phyloP scores from a whole-genome alignment of 371 early-diverging fungal species.

The Ecytonucleospora hepatopenaei region DNA sequence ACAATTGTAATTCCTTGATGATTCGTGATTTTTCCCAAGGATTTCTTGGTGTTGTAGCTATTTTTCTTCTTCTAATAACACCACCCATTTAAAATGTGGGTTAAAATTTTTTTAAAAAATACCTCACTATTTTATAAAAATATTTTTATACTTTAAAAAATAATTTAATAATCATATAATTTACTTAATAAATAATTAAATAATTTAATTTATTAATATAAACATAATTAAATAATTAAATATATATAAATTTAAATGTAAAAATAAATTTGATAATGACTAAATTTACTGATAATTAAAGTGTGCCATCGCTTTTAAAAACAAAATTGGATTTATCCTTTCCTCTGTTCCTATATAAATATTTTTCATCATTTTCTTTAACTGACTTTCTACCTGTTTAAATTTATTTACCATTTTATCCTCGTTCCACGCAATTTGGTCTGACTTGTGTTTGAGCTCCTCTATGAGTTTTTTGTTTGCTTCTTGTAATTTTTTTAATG shows the following conservation, averaged over 20 bases:
- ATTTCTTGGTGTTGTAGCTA: conserved; percentile 65
- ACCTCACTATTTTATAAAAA: not conserved
- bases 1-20: conserved; percentile 90
- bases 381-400: not conserved
- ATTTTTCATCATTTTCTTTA: not conserved
- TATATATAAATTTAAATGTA: too few relatives aligned
- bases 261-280: too few relatives aligned
- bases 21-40: conserved; percentile 95
- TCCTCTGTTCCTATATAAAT: not conserved
- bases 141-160: not conserved
- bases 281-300: too few relatives aligned
- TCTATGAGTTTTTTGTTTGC: not conserved
- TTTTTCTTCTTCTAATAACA: conserved; percentile 19
- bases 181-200: too few relatives aligned
- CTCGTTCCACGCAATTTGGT: not conserved
- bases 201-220: too few relatives aligned
- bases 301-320: not conserved
- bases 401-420: not conserved
- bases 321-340: not conserved
- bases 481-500: not conserved
- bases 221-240: too few relatives aligned
- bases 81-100: conserved; percentile 41
- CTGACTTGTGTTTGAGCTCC: not conserved
- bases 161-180: not conserved
- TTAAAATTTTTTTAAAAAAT: not conserved